Conservation (phyloP, 2,329 filamentous ascomycete genomes). For the Fusarium mangiferae region DNA sequence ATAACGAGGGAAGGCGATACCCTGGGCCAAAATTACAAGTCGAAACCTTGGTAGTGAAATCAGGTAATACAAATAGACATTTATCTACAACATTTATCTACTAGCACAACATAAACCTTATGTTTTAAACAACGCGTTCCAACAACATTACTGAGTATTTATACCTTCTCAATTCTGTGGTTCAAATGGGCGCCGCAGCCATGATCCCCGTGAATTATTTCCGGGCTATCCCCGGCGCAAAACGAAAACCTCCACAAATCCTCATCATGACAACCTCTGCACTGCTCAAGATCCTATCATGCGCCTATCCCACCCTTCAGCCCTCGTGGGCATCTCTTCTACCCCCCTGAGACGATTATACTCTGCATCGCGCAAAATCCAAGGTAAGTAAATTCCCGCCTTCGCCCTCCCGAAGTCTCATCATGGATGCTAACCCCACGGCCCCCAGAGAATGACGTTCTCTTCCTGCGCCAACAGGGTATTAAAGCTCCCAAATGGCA, state of each 20-base stretch:
- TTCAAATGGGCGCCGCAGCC: background rate
- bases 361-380: constrained; percentile 44
- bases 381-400: constrained; percentile 34
- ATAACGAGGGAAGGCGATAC: constrained; percentile 44
- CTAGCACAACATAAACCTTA: background rate
- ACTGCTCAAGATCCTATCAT: constrained; percentile 15
- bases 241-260: constrained; percentile 20
- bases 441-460: constrained; percentile 52
- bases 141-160: background rate
- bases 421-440: constrained; percentile 18
- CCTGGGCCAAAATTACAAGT: constrained; percentile 31
- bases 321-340: background rate
- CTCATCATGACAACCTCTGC: constrained; percentile 28
- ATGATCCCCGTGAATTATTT: background rate
- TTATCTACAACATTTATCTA: background rate
- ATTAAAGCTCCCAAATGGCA: constrained; percentile 51
- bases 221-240: constrained; percentile 43
- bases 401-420: background rate
- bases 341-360: constrained; percentile 24
- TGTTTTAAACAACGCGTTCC: background rate
- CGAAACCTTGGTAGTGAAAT: constrained; percentile 10
- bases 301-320: constrained; percentile 18
- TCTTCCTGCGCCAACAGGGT: constrained; percentile 54
- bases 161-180: background rate
- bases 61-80: constrained; percentile 28